Evolutionary conservation across 306 rosid genomes (phyloP), one percentile per base, ranked within the genome.

Genomic region (Gleditsia sinensis): DNA sequence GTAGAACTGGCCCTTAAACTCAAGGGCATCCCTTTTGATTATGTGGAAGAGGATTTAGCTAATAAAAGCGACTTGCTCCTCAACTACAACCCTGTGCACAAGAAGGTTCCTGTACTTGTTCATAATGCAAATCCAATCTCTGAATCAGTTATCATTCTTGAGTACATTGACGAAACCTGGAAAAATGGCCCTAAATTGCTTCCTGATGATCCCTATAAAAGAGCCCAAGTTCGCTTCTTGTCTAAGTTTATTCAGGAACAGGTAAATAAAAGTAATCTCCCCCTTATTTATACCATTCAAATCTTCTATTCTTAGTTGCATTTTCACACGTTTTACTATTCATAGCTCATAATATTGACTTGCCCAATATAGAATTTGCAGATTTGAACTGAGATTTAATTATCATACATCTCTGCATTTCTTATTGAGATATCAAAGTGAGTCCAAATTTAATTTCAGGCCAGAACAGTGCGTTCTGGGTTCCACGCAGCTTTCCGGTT

Each of bases 141-240:
- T 48, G 78, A 83, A 5, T 83, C 83, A 5, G 0, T 23, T 23
- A 48, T 63, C 27, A 83, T 83, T 32, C 34, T 83, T 2, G 83
- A 83, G 34, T 83, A 83, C 2, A 75, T 84, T 23, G 81, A 81
- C 11, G 83, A 84, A 36, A 64, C 72, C 53, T 84, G 81, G 83
- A 80, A 73, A 27, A 6, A 73, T 77, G 67, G 53, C 37, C 83
- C 75, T 51, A 51, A 19, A 45, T 34, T 80, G 67, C 51, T 80
- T 27, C 88, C 78, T 24, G 11, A 6, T 2, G 81, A 80, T 74
- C 80, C 83, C 43, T 80, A 63, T 10, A 49, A 65, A 42, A 77
- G 77, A 64, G 50, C 88, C 27, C 83, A 77, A 80, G 78, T 68
- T 1, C 88, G 78, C 10, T 80, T 84, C 72, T 80, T 85, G 88